A percentile compares a stretch with the other conserved stretches of the same genome.
phyloP scores from a whole-genome alignment of 139 green algal species.

The Asterochloris sp. region DNA sequence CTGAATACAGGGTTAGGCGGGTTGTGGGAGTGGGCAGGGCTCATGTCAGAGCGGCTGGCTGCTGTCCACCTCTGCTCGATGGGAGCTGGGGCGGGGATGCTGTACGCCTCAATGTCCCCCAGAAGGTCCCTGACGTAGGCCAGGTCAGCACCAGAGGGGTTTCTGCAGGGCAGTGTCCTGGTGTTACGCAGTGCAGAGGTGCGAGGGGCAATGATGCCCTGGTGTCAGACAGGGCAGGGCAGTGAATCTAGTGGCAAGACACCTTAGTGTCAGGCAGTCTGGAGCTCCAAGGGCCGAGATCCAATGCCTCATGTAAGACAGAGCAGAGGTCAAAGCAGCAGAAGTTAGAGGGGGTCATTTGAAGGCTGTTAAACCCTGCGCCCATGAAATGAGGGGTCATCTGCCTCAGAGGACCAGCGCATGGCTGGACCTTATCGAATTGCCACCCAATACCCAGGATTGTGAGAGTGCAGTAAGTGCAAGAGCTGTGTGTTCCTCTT shows the following conservation, averaged over 20 bases:
- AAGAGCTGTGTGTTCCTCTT: no score
- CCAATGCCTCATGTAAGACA: no score
- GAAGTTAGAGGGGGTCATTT: no score
- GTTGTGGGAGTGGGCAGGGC: constrained; percentile 46
- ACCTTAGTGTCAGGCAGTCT: not conserved
- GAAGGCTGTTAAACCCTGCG: no score
- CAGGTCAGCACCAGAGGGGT: constrained; percentile 46
- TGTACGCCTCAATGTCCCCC: constrained; percentile 58
- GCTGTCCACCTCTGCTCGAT: constrained; percentile 97
- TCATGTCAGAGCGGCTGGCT: constrained; percentile 62
- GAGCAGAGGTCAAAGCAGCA: no score
- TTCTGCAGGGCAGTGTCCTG: constrained; percentile 6
- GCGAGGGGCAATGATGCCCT: not conserved
- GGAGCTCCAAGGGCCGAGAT: no score
- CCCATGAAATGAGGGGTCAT: no score
- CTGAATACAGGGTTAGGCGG: constrained; percentile 44
- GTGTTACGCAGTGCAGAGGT: not conserved
- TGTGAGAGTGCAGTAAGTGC: no score
- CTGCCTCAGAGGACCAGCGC: no score
- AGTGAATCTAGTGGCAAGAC: not conserved
- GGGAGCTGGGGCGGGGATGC: constrained; percentile 78
- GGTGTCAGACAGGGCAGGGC: not conserved
- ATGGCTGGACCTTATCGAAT: no score
- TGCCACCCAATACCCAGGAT: no score
- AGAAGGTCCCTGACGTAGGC: constrained; percentile 78